Evolutionary conservation across 257 asterid genomes (phyloP).

Genomic region (Striga asiatica): DNA sequence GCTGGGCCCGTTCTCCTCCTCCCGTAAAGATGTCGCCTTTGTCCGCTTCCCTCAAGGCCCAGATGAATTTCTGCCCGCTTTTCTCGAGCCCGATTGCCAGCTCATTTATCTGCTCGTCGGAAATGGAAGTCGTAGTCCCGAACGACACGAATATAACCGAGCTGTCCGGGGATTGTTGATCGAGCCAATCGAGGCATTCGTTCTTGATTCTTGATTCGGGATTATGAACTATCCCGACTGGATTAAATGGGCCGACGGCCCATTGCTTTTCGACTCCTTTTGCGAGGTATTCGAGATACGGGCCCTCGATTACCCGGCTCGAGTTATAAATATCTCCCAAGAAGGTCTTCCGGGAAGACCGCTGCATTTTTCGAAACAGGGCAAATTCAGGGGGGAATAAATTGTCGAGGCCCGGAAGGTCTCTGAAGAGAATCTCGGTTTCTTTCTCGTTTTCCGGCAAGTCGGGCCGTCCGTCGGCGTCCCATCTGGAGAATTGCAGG

Average conservation of each 20-base stretch:
- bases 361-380: background rate
- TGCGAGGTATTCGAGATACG: slow-evolving; percentile 23
- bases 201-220: background rate
- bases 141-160: slow-evolving; percentile 28
- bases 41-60: slow-evolving; percentile 38
- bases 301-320: slow-evolving; percentile 23
- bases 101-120: slow-evolving; percentile 27
- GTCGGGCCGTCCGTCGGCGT: slow-evolving; percentile 16
- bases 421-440: background rate
- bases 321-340: slow-evolving; percentile 29
- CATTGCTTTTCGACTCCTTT: slow-evolving; percentile 8
- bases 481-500: slow-evolving; percentile 5
- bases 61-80: slow-evolving; percentile 27
- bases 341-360: background rate
- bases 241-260: slow-evolving; percentile 34
- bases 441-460: slow-evolving; percentile 5
- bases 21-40: slow-evolving; percentile 22
- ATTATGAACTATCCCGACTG: background rate
- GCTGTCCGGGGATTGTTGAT: background rate
- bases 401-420: slow-evolving; percentile 17
- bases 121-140: slow-evolving; percentile 27
- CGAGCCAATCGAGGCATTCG: slow-evolving; percentile 38
- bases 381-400: slow-evolving; percentile 14
- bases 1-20: no score
- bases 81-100: slow-evolving; percentile 29